Conservation (phyloP, 371 early-diverging fungal species). For the Thermomucor indicae-seudaticae region DNA sequence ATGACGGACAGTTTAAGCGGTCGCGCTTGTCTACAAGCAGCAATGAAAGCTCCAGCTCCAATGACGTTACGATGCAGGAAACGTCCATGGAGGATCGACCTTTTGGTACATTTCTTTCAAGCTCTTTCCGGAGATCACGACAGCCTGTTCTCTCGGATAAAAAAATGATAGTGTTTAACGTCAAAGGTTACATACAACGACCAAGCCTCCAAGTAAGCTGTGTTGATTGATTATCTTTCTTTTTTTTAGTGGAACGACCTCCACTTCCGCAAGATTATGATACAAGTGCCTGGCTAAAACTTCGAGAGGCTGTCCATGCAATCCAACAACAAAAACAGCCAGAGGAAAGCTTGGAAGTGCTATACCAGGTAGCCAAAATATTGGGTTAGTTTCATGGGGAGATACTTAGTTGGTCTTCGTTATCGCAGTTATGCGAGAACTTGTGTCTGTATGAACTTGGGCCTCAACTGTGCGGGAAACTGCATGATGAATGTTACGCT, state of each 20-base stretch:
- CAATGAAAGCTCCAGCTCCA: too few relatives aligned
- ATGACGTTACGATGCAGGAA: too few relatives aligned
- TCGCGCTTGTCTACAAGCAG: too few relatives aligned
- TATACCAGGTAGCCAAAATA: conserved; percentile 62
- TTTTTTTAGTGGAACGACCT: conserved; percentile 42
- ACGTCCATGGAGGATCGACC: conserved; percentile 11
- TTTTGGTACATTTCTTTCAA: conserved; percentile 27
- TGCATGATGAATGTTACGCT: conserved; percentile 52
- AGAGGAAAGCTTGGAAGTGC: conserved; percentile 74
- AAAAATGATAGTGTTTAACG: conserved; percentile 28
- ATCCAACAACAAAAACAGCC: conserved; percentile 62
- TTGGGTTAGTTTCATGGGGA: not conserved
- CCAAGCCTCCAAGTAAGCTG: not conserved
- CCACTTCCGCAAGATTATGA: conserved; percentile 72
- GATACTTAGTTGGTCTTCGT: not conserved
- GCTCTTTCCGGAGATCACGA: conserved; percentile 19
- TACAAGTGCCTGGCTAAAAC: conserved; percentile 57
- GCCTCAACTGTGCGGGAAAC: conserved; percentile 54
- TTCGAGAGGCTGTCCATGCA: conserved; percentile 71
- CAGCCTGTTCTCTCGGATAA: conserved; percentile 35
- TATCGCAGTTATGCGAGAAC: conserved; percentile 70
- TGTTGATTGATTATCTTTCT: not conserved
- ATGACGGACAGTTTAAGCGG: too few relatives aligned
- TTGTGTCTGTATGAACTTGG: conserved; percentile 80
- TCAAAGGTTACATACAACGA: conserved; percentile 19